A percentile compares a stretch with the other conserved stretches of the same genome.
Evolutionary conservation across 805 yeast species (phyloP).

Genomic region (Blastobotrys parvus): DNA sequence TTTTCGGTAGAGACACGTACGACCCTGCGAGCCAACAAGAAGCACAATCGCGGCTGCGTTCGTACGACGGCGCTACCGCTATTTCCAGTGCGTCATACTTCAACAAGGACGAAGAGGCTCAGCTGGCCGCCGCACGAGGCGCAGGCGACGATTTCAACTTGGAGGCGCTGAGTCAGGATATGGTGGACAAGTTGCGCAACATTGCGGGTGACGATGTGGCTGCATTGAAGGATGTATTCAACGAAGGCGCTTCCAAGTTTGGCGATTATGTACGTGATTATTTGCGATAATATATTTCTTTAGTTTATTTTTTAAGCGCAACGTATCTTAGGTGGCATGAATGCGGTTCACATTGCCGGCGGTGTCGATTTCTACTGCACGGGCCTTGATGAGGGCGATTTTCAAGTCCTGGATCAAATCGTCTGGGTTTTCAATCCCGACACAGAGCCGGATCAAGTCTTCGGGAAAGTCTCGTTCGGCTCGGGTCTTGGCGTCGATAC

Average conservation of each 20-base stretch:
- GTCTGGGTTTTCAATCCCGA: conserved; percentile 78
- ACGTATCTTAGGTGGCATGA: neutral
- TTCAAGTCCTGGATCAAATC: conserved; percentile 79
- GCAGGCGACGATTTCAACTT: conserved; percentile 32
- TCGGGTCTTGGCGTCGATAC: conserved; percentile 81
- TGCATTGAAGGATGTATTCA: conserved; percentile 82
- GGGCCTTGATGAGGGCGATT: conserved; percentile 59
- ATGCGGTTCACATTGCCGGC: conserved; percentile 1
- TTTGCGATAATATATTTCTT: conserved; percentile 40
- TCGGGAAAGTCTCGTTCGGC: conserved; percentile 87
- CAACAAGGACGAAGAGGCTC: conserved; percentile 64
- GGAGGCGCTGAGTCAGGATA: conserved; percentile 50
- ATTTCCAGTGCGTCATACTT: conserved; percentile 90
- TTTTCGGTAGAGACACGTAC: conserved; percentile 78
- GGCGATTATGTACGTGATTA: conserved; percentile 83
- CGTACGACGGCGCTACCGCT: conserved; percentile 78
- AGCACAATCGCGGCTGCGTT: conserved; percentile 71
- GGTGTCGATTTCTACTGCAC: conserved; percentile 31
- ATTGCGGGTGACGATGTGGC: conserved; percentile 86
- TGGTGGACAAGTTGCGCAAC: conserved; percentile 60
- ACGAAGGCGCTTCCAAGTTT: conserved; percentile 85
- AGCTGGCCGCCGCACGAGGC: conserved; percentile 22
- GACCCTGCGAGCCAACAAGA: conserved; percentile 73
- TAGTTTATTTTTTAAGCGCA: no score
- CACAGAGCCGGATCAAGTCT: conserved; percentile 80